Evolutionary conservation across 2,329 filamentous ascomycete species (phyloP).

Genomic region (Penicillium sp.): DNA sequence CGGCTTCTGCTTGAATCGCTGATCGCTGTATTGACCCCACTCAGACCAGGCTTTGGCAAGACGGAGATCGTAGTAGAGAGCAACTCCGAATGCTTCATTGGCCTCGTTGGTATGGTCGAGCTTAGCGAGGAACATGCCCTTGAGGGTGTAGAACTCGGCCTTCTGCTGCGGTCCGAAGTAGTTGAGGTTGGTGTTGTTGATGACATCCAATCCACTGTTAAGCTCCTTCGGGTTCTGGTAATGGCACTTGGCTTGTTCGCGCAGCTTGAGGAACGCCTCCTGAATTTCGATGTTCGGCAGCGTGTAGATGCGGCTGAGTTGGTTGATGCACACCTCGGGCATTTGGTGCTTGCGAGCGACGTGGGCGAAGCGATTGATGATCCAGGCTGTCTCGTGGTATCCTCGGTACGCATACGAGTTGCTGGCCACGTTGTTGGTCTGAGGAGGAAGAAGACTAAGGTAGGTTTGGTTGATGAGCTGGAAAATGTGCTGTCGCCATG

Average conservation of each 20-base stretch:
- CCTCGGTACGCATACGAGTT: slow-evolving; percentile 95
- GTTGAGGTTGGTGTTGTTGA: slow-evolving; percentile 98
- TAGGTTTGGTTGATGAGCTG: slow-evolving; percentile 94
- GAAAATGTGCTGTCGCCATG: slow-evolving; percentile 99
- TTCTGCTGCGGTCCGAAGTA: slow-evolving; percentile 97
- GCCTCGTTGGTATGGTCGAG: slow-evolving; percentile 85
- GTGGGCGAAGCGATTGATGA: slow-evolving; percentile 97
- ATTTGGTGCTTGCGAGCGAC: slow-evolving; percentile 96
- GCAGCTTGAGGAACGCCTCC: slow-evolving; percentile 93
- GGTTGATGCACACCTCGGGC: slow-evolving; percentile 93
- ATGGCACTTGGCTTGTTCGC: slow-evolving; percentile 98
- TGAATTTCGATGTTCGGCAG: slow-evolving; percentile 99
- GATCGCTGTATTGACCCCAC: slow-evolving; percentile 97
- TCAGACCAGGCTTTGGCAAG: slow-evolving; percentile 97
- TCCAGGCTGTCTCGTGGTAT: slow-evolving; percentile 99
- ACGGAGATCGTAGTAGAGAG: slow-evolving; percentile 91
- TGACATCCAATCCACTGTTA: slow-evolving; percentile 89
- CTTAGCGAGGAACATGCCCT: slow-evolving; percentile 98
- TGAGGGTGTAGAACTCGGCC: slow-evolving; percentile 97
- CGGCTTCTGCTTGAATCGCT: slow-evolving; percentile 88
- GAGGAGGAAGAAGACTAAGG: slow-evolving; percentile 73
- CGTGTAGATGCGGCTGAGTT: slow-evolving; percentile 96
- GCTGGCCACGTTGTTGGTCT: slow-evolving; percentile 75
- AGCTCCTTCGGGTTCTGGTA: slow-evolving; percentile 94
- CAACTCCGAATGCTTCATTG: slow-evolving; percentile 89